These are phyloP conservation scores for Nakazawaea peltata DNA, from an alignment of 805 yeast genomes.

Conservation along the genomic window DNA sequence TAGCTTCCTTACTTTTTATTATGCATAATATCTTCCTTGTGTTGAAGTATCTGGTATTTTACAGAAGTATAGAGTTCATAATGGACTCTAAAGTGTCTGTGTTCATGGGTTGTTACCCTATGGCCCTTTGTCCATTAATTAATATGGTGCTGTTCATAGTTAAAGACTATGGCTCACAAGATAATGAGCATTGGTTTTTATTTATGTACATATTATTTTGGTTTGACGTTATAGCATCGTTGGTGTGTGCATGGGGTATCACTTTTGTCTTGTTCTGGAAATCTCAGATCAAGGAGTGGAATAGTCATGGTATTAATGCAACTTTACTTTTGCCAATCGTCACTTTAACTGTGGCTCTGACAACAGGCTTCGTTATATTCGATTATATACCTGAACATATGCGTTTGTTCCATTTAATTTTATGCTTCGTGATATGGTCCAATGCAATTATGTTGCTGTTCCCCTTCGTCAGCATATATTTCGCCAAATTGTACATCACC, in stretches of 20 bases:
- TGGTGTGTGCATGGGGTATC: conserved; percentile 54
- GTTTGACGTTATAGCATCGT: conserved; percentile 47
- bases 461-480: conserved; percentile 45
- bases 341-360: conserved; percentile 66
- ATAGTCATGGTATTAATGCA: conserved; percentile 32
- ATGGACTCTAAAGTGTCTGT: conserved; percentile 41
- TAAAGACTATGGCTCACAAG: conserved; percentile 12
- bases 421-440: conserved; percentile 57
- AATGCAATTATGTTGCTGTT: conserved; percentile 58
- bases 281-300: conserved; percentile 18
- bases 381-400: conserved; percentile 32
- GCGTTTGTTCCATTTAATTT: conserved; percentile 43
- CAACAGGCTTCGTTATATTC: conserved; percentile 56
- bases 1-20: conserved; percentile 2
- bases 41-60: conserved; percentile 4
- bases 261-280: conserved; percentile 40
- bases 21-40: conserved; percentile 1
- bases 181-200: conserved; percentile 29
- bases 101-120: conserved; percentile 74
- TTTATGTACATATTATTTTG: conserved; percentile 68
- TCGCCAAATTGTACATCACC: conserved; percentile 49
- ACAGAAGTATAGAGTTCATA: conserved; percentile 17
- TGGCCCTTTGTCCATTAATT: conserved; percentile 67
- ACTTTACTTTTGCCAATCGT: conserved; percentile 70
- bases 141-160: conserved; percentile 41